Base-by-base conservation (phyloP, 2,329 filamentous ascomycete species). In the Sordariomycetes sp. region DNA sequence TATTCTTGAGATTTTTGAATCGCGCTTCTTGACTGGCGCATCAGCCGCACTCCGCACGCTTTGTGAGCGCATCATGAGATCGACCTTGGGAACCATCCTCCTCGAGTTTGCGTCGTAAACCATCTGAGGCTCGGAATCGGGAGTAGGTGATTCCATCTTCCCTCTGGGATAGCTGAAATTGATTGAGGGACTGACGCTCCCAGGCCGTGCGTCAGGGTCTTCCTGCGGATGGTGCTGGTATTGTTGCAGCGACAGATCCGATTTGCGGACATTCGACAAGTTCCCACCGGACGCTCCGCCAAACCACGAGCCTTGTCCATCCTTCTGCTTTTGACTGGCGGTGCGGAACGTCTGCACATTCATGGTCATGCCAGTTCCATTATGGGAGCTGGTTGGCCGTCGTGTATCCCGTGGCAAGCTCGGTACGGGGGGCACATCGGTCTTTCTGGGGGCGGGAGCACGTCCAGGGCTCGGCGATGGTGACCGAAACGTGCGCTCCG, bases 401-500 rank as follows among this genome's bases (percentile, higher is more conserved):
- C 30, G 27, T 54, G 18, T 48, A 35, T 69, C 58, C 25, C 68
- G 59, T 4, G 85, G 86, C 18, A 94, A 67, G 4, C 70, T 67
- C 23, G 87, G 88, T 3, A 94, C 79, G 2, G 86, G 86, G 20
- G 86, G 86, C 34, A 74, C 68, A 46, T 73, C 62, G 32, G 61
- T 54, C 15, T 53, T 45, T 27, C 52, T 54, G 42, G 53, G 58
- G 38, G 56, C 51, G 29, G 56, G 56, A 37, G 57, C 67, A 66
- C 51, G 54, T 66, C 40, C 55, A 18, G 48, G 84, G 66, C 39
- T 54, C 16, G 49, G 85, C 4, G 80, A 93, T 4, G 79, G 77
- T 10, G 82, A 82, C 45, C 88, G 78, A 57, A 95, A 94, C 1
- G 86, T 88, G 38, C 90, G 76, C 54, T 90, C 84, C 20, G 76